Base-by-base conservation (phyloP, 176 grass and related monocot genomes). In the Stipa capillata region DNA sequence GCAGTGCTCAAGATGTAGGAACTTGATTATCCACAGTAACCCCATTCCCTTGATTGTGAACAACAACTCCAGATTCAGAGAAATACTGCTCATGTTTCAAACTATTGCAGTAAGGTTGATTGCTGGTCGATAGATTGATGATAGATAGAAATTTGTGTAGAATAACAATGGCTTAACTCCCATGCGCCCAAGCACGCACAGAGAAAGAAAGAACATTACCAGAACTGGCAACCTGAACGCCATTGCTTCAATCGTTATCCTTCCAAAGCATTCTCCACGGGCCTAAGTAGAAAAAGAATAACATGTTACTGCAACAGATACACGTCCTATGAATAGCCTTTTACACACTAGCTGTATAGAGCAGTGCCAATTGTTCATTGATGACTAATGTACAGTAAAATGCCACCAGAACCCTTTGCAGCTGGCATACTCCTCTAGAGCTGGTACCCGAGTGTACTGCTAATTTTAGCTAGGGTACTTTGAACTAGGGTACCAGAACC, bases 241-340 rank as follows among this genome's bases (percentile, higher is more conserved):
- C 96, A 99, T 99, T 70, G 92, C 96, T 93, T 99, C 92, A 36
- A 99, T 95, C 7, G 96, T 99, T 87, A 95, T 99, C 85, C 90
- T 92, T 69, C 96, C 92, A 79, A 99, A 99, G 75, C 96, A 99
- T 72, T 99, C 96, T 93, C 96, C 96, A 64, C 92, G 92, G 73
- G 90, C 90, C 96, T 93, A 82, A 5, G 29, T 63, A 55, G 37
- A 8, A 33, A 69, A 69, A 76, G 6, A 51, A n/a, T n/a, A n/a
- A 51, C 4, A 17, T 52, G 69, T 71, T 47, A 77, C 25, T 44
- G 7, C 36, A 74, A 23, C 39, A 74, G n/a, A 52, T 51, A 69
- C n/a, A 82, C 65, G 66, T 35, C 24, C 36, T 60, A 51, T 2
- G 42, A 39, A 76, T 28, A 42, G 35, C n/a, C 59, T 45, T 83